Evolutionary conservation across 257 asterid species (phyloP), one percentile per base, ranked within the genome.

Genomic region (Haberlea rhodopensis): DNA sequence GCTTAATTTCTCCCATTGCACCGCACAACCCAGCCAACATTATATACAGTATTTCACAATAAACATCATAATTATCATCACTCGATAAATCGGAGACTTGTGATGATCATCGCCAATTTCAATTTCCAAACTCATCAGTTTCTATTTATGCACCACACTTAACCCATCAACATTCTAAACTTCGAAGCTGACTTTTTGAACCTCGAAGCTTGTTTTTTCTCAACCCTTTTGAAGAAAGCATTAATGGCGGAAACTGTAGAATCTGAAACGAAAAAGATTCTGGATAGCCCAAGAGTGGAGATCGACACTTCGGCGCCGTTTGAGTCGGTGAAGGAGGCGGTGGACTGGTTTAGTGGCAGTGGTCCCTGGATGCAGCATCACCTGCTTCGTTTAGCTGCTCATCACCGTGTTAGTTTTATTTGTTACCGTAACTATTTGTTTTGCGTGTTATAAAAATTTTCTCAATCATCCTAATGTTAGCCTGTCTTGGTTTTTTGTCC

Each of bases 281-380:
- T 82, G 53, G 19, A 40, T 1, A 84, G 81, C 56, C 90, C 94
- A 0, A 76, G 96, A 61, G 95, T 70, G 21, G 96, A 87, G 65
- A 92, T 92, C 52, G 99, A 92, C 69, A 87, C 96, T 1, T 84
- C 97, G 19, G 91, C 94, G 45, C 97, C 97, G 3, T 85, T 92
- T 45, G 96, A 82, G 81, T 92, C 99, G 7, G 97, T 92, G 10
- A 89, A 89, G 83, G 97, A 92, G 78, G 99, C 99, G 7, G 97
- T 92, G 40, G 83, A 81, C 69, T 87, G 73, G 56, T 92, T 89
- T 66, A 95, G 97, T 27, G 97, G 99, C 65, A 80, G 90, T 56
- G 89, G 87, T 22, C 86, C 96, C n/a, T 90, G 96, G 96, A 78
- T 84, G 51, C 95, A 90, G 22, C 84, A 58, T 26, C 95, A 81